These are phyloP conservation scores for Umbellularia californica DNA, from an alignment of 164 flowering plant species.

Conservation along the genomic window DNA sequence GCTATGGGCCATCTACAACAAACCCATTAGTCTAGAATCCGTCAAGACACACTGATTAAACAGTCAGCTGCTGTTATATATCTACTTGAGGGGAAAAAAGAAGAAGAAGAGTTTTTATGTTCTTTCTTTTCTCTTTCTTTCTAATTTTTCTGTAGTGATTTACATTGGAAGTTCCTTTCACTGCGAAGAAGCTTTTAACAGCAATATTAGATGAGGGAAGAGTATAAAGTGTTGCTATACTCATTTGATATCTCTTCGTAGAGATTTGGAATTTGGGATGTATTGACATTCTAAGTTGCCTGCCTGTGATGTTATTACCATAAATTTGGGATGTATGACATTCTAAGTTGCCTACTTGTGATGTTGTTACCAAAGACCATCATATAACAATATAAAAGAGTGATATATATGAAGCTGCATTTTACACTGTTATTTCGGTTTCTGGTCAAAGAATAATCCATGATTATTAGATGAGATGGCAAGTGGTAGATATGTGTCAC, in stretches of 20 bases:
- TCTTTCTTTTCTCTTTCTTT: not conserved
- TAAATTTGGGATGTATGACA: not conserved
- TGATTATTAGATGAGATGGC: too few relatives aligned
- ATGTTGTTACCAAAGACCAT: not conserved
- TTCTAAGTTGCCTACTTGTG: not conserved
- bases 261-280: not conserved
- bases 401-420: not conserved
- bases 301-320: too few relatives aligned
- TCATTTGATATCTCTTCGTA: too few relatives aligned
- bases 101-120: not conserved
- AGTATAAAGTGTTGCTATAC: not conserved
- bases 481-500: too few relatives aligned
- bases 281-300: not conserved
- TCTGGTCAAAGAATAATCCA: too few relatives aligned
- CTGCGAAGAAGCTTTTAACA: not conserved
- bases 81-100: not conserved
- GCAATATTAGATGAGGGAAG: not conserved
- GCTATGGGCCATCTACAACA: constrained; percentile 48
- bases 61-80: not conserved
- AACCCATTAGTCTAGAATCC: constrained; percentile 31
- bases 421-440: too few relatives aligned
- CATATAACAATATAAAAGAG: not conserved
- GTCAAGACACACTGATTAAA: not conserved
- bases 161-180: not conserved
- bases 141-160: not conserved